phyloP scores from a whole-genome alignment of 2,329 filamentous ascomycete species.

The Scytalidium lignicola region DNA sequence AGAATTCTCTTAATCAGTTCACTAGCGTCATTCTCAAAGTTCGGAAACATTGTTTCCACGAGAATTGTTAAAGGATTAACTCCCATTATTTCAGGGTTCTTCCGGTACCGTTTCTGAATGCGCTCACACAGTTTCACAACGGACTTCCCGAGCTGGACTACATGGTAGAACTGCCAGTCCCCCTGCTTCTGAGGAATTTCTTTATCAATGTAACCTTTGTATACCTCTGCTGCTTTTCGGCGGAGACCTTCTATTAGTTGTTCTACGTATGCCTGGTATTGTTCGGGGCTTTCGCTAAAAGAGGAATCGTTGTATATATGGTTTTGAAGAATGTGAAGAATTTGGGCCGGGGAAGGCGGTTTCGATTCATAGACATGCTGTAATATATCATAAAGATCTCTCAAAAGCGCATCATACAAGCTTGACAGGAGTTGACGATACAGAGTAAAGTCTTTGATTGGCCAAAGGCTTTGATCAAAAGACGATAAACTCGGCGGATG shows the following conservation, averaged over 20 bases:
- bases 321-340: constrained; percentile 73
- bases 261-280: constrained; percentile 65
- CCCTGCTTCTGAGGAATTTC: constrained; percentile 76
- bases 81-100: constrained; percentile 82
- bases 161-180: constrained; percentile 85
- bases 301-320: constrained; percentile 76
- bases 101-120: constrained; percentile 88
- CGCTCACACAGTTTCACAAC: constrained; percentile 82
- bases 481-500: constrained; percentile 40
- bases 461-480: constrained; percentile 60
- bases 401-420: constrained; percentile 75
- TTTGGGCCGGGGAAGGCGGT: constrained; percentile 70
- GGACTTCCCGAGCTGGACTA: constrained; percentile 81
- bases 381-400: constrained; percentile 83
- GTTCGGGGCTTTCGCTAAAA: constrained; percentile 67
- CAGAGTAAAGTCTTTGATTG: constrained; percentile 59
- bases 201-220: constrained; percentile 71
- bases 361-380: constrained; percentile 88
- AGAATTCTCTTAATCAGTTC: constrained; percentile 82
- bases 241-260: constrained; percentile 69
- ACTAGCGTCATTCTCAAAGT: constrained; percentile 83
- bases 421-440: constrained; percentile 72
- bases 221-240: constrained; percentile 71
- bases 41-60: constrained; percentile 78
- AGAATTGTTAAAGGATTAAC: constrained; percentile 62